Base-by-base conservation (phyloP, 176 grass and related monocot genomes). In the Carex myosuroides region DNA sequence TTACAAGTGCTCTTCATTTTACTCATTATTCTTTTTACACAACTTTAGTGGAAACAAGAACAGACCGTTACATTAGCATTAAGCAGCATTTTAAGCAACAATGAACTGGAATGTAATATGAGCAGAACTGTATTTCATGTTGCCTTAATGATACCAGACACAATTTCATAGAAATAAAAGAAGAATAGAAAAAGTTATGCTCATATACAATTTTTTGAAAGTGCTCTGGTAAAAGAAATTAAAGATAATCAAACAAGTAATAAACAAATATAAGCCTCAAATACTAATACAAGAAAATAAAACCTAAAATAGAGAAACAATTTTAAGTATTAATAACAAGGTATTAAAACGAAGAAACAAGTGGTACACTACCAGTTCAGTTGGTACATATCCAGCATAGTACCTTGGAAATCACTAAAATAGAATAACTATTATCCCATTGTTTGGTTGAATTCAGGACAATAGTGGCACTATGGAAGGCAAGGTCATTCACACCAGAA, bases 381-480 rank as follows among this genome's bases (percentile, higher is more conserved):
- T 48, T 48, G 37, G 68, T 71, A 44, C 21, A 75, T 41, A 57
- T 59, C 64, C 39, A 44, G 60, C 35, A 76, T n/a, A 85, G n/a
- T 90, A 54, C 20, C 13, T 82, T 60, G 53, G 48, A 91, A 90
- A 60, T 72, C 76, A 39, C 59, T 70, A 81, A 79, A 80, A 26
- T 41, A 80, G 72, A 46, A 20, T 44, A 81, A 56, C 39, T 83
- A 48, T 76, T 50, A 77, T 73, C 37, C 55, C 20, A 9, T 54
- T 18, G 4, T 3, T 48, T 77, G 46, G 50, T 13, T 26, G 24
- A 21, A 79, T 89, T 79, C 78, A 98, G 96, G 89, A 95, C 91
- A 26, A 95, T 91, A 75, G 91, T 95, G 89, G 93, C 93, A 13
- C 86, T 98, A 72, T 98, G 96, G 93, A 98, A 98, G 85, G 96